Evolutionary conservation across 1,284 basidiomycete genomes (phyloP).

Genomic region (Ceratobasidium sp.): DNA sequence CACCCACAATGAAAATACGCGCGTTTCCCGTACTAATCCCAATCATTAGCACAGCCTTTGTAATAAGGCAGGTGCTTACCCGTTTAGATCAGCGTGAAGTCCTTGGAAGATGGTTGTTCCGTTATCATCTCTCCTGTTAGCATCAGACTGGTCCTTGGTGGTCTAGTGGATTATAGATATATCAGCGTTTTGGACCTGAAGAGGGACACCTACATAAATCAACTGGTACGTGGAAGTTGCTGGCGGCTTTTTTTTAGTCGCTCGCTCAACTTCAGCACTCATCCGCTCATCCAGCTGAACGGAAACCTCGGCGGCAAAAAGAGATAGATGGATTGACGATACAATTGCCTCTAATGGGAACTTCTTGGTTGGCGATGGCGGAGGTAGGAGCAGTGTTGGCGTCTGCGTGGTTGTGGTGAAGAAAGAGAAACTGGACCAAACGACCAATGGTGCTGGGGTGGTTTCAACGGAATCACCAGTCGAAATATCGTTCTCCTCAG

Average conservation of each 20-base stretch:
- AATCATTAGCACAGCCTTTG: background rate
- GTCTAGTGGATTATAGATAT: slow-evolving; percentile 58
- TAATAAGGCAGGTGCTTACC: slow-evolving; percentile 55
- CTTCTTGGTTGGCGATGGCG: slow-evolving; percentile 46
- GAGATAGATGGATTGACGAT: slow-evolving; percentile 75
- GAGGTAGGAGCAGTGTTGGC: slow-evolving; percentile 48
- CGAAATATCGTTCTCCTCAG: slow-evolving; percentile 63
- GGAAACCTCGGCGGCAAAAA: slow-evolving; percentile 82
- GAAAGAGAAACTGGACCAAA: slow-evolving; percentile 82
- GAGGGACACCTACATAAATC: slow-evolving; percentile 72
- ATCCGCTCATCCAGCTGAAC: slow-evolving; percentile 80
- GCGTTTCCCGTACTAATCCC: slow-evolving; percentile 62
- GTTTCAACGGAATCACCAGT: slow-evolving; percentile 43
- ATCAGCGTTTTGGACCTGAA: background rate
- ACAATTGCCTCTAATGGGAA: slow-evolving; percentile 65
- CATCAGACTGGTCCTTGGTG: slow-evolving; percentile 85
- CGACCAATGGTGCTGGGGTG: slow-evolving; percentile 49
- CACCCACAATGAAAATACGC: slow-evolving; percentile 75
- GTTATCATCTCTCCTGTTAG: slow-evolving; percentile 69
- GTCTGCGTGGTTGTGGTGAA: slow-evolving; percentile 66
- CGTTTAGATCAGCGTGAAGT: slow-evolving; percentile 80
- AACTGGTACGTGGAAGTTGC: slow-evolving; percentile 77
- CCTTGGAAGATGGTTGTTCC: slow-evolving; percentile 81
- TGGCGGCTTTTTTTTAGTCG: slow-evolving; percentile 95
- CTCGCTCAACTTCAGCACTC: slow-evolving; percentile 80